phyloP scores from a whole-genome alignment of 805 yeast genomes.

The Candida koratica region DNA sequence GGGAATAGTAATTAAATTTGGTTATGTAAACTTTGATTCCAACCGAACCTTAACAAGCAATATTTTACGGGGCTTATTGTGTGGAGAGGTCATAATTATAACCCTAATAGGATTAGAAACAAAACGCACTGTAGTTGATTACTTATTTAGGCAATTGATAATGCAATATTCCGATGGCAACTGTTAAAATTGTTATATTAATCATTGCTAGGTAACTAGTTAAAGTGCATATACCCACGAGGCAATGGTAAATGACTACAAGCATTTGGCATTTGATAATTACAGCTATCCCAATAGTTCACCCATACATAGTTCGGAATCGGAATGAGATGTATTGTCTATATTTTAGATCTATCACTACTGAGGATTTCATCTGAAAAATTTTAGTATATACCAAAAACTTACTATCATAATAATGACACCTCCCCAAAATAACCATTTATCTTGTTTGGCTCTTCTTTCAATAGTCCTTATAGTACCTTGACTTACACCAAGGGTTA shows the following conservation, averaged over 20 bases:
- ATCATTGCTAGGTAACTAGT: no score
- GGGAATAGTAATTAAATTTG: conserved; percentile 15
- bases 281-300: no score
- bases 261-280: no score
- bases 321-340: neutral
- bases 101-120: conserved; percentile 1
- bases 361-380: conserved; percentile 43
- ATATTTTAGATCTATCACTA: neutral
- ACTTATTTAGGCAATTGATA: conserved; percentile 2
- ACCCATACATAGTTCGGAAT: neutral
- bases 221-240: no score
- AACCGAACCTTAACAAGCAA: conserved; percentile 1
- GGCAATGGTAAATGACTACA: no score
- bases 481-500: conserved; percentile 81
- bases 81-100: conserved; percentile 8
- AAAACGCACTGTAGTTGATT: neutral
- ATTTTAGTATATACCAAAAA: conserved; percentile 64
- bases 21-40: conserved; percentile 5
- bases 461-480: conserved; percentile 79
- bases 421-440: conserved; percentile 79
- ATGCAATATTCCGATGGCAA: neutral
- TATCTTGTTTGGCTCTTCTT: conserved; percentile 79
- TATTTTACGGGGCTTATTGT: conserved; percentile 4
- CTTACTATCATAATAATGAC: conserved; percentile 56
- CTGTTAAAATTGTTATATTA: no score